Evolutionary conservation across 495 filamentous ascomycete genomes (phyloP), one percentile per base, ranked within the genome.

Genomic region (Aspergillus homomorphus): DNA sequence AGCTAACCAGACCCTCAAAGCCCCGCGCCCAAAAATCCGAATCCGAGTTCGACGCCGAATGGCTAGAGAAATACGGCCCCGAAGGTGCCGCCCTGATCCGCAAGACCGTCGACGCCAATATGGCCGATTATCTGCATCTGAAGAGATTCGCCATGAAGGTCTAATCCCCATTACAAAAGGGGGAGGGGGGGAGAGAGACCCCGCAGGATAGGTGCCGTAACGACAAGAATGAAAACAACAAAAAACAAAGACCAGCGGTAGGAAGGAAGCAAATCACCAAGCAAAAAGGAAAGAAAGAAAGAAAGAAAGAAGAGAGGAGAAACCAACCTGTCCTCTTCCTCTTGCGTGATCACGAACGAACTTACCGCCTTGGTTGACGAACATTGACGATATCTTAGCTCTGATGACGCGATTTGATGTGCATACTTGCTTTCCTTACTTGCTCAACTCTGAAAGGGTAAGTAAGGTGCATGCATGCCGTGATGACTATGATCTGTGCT

Each of bases 61-160:
- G 93, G 93, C 71, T 69, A 19, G 80, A 88, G 66, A 95, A 91
- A 68, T 96, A 84, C 71, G 93, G 93, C 20, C 79, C 87, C 51
- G 77, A 95, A 63, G 89, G 76, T 4, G 87, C 89, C 24, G 86
- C 83, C 61, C 68, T 89, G 42, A 96, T 98, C 64, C 79, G 85
- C 53, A 75, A 87, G 62, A 87, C 85, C 15, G 91, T 96, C 46
- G 80, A 92, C 63, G 86, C 79, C 46, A 95, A 92, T 71, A 80
- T 93, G 61, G 73, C 73, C n/a, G 85, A 96, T 70, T 98, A 97
- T 64, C 84, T 95, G 73, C 95, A 95, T 69, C 73, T 98, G 73
- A 96, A 93, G 84, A 80, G 84, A 62, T 98, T 95, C 73, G 89
- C 89, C 54, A 77, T 96, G 65, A 85, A 86, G 62, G 75, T 84